These are phyloP conservation scores for Eucalyptus viminalis DNA, from an alignment of 345 rosid species.

Conservation along the genomic window DNA sequence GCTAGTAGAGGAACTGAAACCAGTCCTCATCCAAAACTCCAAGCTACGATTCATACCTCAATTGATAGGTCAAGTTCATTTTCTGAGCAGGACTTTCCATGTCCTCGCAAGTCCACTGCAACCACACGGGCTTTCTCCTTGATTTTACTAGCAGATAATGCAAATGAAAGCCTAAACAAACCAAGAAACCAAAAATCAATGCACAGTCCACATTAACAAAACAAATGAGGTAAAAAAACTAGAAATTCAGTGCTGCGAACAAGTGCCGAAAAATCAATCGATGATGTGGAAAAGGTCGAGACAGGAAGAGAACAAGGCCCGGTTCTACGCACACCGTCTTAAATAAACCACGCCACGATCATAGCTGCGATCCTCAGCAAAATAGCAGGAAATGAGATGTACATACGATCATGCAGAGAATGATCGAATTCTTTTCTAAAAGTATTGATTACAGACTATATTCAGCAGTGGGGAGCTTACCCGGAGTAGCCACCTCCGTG, in stretches of 20 bases:
- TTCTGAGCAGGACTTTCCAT: conserved; percentile 72
- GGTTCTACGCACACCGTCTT: background rate
- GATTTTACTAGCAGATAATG: conserved; percentile 57
- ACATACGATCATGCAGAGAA: background rate
- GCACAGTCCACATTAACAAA: background rate
- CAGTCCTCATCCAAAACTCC: background rate
- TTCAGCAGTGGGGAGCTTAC: conserved; percentile 10
- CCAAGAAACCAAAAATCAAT: background rate
- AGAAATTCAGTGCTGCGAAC: background rate
- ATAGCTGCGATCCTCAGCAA: background rate
- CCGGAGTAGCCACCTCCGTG: conserved; percentile 97
- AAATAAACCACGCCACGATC: background rate
- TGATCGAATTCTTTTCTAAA: background rate
- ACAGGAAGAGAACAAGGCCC: background rate
- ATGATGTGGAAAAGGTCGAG: background rate
- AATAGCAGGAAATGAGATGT: background rate
- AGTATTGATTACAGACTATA: background rate
- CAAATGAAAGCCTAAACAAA: conserved; percentile 66
- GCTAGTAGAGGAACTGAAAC: background rate
- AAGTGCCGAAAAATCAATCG: background rate
- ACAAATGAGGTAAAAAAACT: background rate
- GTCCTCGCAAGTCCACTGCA: conserved; percentile 95
- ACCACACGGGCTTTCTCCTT: conserved; percentile 87
- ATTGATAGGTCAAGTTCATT: conserved; percentile 83
- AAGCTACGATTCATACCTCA: conserved; percentile 30